Evolutionary conservation across 495 filamentous ascomycete genomes (phyloP), one percentile per base, ranked within the genome.

Genomic region (Hypoxylon rickii): DNA sequence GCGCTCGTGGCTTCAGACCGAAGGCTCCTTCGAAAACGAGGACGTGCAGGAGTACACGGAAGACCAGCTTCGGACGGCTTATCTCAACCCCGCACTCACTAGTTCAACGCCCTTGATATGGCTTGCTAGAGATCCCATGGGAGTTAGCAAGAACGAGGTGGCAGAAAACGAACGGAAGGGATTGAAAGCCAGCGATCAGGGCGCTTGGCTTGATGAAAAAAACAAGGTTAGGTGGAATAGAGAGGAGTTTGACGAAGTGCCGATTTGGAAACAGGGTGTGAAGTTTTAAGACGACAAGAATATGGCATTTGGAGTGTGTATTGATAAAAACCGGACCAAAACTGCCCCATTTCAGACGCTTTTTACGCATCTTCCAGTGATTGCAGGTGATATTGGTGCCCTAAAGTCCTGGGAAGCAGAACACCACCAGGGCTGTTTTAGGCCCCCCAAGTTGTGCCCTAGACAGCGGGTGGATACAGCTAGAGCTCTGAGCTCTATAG

Each of bases 51-150:
- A 71, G 15, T 86, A 89, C 61, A 75, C 77, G 0, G 69, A 76
- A 1, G 80, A 85, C 29, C 78, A 87, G 31, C 65, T 78, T 11
- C 65, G 70, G 20, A 76, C 79, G 8, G 86, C 86, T 0, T 92
- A 87, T 63, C 79, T 79, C 44, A 81, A 89, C 58, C 88, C 88
- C 0, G 85, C 86, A 33, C 79, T 92, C 57, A 83, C 79, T 44
- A 69, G 73, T 8, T 71, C 72, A 0, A 75, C 81, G 0, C 86
- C 87, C 4, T 72, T 76, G 34, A 70, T 92, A 6, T 92, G 88
- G 88, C 81, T 92, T 3, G 86, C 87, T 0, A 74, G 75, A 15
- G 88, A 92, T 66, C 73, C 80, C 1, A 84, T 81, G 61, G 82
- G 85, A 2, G 82, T 89, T 15, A 84, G 80, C 51, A 67, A 69